Percentiles rank a stretch among this genome's conserved stretches.
Conservation (phyloP, 306 rosid species). For the Leucaena leucocephala region DNA sequence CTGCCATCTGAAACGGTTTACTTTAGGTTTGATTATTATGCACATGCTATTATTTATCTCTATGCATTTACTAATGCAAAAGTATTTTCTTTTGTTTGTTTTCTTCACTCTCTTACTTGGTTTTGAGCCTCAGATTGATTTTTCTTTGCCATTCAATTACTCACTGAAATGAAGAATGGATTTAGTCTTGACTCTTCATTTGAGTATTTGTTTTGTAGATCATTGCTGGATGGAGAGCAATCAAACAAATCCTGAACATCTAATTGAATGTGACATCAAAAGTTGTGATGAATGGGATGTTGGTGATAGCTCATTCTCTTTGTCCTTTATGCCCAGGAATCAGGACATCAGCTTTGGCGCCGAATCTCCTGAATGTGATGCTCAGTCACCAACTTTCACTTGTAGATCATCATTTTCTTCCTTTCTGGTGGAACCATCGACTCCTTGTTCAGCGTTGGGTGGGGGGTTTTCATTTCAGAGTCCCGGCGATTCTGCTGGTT, state of each 20-base stretch:
- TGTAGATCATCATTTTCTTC: conserved; percentile 86
- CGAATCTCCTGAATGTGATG: conserved; percentile 60
- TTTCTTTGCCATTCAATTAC: not conserved
- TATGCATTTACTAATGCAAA: not conserved
- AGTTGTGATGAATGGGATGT: conserved; percentile 48
- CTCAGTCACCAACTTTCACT: conserved; percentile 68
- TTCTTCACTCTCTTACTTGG: not conserved
- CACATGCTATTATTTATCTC: conserved; percentile 9
- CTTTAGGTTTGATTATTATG: not conserved
- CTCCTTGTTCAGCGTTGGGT: conserved; percentile 59
- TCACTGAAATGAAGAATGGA: conserved; percentile 12
- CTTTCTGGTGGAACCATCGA: conserved; percentile 52
- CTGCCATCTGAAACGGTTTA: not conserved
- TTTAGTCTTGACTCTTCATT: not conserved
- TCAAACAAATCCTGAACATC: conserved; percentile 45
- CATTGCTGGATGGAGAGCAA: conserved; percentile 73
- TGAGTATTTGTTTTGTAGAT: conserved; percentile 49
- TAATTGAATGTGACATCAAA: conserved; percentile 37
- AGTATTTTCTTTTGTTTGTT: not conserved
- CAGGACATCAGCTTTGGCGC: conserved; percentile 79
- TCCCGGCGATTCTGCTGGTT: conserved; percentile 40
- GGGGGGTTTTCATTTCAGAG: conserved; percentile 73
- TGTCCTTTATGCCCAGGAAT: conserved; percentile 71
- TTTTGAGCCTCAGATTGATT: not conserved
- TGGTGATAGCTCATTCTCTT: conserved; percentile 58